phyloP scores from a whole-genome alignment of 2,329 filamentous ascomycete species.

The Didymosphaeria variabile region DNA sequence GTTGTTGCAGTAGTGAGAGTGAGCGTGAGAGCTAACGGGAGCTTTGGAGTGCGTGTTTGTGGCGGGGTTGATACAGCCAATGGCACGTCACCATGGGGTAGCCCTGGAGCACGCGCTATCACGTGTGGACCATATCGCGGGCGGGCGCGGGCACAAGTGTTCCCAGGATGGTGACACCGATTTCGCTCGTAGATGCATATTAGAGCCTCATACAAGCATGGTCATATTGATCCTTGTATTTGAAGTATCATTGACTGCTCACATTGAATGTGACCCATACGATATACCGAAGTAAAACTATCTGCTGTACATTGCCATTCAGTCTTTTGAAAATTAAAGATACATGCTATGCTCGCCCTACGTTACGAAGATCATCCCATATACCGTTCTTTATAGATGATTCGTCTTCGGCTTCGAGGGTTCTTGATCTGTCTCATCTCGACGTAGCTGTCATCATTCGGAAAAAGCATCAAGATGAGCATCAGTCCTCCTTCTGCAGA shows the following conservation, averaged over 20 bases:
- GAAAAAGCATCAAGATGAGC: background rate
- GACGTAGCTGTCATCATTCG: background rate
- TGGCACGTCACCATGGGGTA: background rate
- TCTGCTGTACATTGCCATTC: background rate
- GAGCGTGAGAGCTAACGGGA: background rate
- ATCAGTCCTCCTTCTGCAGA: slow-evolving; percentile 31
- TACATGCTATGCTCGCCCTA: background rate
- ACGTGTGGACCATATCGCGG: slow-evolving; percentile 4
- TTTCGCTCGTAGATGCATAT: background rate
- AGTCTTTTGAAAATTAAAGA: background rate
- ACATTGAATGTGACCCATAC: background rate
- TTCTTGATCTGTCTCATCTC: background rate
- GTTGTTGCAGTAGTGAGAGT: no score
- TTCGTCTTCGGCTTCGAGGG: no score
- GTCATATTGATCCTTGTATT: background rate
- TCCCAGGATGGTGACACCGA: background rate
- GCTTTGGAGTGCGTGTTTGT: slow-evolving; percentile 3
- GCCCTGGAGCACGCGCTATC: slow-evolving; percentile 13
- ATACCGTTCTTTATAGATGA: background rate
- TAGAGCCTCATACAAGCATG: background rate
- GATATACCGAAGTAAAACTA: background rate
- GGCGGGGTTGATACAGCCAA: slow-evolving; percentile 2
- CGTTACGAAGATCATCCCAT: background rate
- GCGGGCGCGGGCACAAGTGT: no score
- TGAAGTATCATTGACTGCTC: background rate